Conservation (phyloP, 2,329 filamentous ascomycete species). For the Fusarium abutilonis region DNA sequence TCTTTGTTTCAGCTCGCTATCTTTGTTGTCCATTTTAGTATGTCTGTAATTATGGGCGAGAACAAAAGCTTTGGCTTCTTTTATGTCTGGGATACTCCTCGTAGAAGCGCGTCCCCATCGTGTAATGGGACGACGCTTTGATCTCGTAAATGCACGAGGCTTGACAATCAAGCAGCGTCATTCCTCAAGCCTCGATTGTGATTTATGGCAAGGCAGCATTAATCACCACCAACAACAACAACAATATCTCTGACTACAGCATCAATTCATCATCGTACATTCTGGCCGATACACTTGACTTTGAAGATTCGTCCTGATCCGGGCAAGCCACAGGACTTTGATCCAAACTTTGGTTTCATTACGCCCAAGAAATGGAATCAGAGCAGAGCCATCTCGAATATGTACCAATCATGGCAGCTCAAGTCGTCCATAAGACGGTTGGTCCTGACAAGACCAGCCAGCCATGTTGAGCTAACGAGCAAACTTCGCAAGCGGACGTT, state of each 20-base stretch:
- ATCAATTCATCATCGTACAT: not conserved
- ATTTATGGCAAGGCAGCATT: not conserved
- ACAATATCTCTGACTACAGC: slow-evolving; percentile 7
- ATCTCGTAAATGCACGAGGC: not conserved
- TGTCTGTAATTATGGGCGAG: not conserved
- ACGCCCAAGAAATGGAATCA: slow-evolving; percentile 1
- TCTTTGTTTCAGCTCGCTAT: slow-evolving; percentile 6
- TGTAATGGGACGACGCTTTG: slow-evolving; percentile 6
- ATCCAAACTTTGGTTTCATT: slow-evolving; percentile 17
- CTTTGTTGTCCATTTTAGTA: not conserved
- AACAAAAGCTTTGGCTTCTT: not conserved
- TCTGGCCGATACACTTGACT: not conserved
- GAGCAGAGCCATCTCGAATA: slow-evolving; percentile 5
- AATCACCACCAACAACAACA: not conserved
- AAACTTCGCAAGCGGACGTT: slow-evolving; percentile 52
- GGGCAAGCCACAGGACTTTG: slow-evolving; percentile 22
- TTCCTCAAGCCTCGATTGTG: slow-evolving; percentile 9
- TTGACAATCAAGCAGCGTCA: slow-evolving; percentile 15
- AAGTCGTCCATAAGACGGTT: not conserved
- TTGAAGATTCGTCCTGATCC: slow-evolving; percentile 13
- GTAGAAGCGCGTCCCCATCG: not conserved
- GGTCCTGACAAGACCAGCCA: not conserved
- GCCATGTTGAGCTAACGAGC: slow-evolving; percentile 6
- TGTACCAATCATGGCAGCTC: slow-evolving; percentile 16
- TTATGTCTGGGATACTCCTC: slow-evolving; percentile 1